Percentiles rank a stretch among this genome's conserved stretches.
These are phyloP conservation scores for Xylogone sp. DNA, from an alignment of 2,329 filamentous ascomycete genomes.

Conservation along the genomic window DNA sequence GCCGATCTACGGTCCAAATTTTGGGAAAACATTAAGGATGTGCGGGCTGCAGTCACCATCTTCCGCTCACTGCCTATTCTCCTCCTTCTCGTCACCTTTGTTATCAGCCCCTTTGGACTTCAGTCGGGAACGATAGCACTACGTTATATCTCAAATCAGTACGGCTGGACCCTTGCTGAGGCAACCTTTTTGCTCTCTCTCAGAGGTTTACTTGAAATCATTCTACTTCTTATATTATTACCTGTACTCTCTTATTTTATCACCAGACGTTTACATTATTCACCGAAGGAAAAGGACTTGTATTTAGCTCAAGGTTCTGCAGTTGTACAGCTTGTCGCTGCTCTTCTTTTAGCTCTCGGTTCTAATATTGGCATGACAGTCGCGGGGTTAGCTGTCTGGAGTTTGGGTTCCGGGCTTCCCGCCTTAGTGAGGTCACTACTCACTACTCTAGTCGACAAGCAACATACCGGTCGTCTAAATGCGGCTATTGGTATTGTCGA, in stretches of 20 bases:
- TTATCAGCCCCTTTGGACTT: conserved; percentile 10
- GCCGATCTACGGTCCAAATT: conserved; percentile 9
- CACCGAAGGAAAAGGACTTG: conserved; percentile 20
- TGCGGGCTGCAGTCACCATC: conserved; percentile 16
- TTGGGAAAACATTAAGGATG: conserved; percentile 9
- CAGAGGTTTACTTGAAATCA: conserved; percentile 20
- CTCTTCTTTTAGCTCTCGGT: conserved; percentile 16
- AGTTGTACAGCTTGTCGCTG: conserved; percentile 13
- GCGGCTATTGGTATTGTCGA: conserved; percentile 22
- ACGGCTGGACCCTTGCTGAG: conserved; percentile 18
- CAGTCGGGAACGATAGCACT: conserved; percentile 16
- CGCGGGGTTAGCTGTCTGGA: conserved; percentile 18
- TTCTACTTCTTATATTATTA: conserved; percentile 19
- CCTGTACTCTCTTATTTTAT: conserved; percentile 18
- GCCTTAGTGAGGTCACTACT: conserved; percentile 16
- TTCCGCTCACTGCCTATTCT: conserved; percentile 22
- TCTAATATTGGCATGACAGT: conserved; percentile 19
- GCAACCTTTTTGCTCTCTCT: conserved; percentile 22
- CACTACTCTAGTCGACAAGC: conserved; percentile 19
- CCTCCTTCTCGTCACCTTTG: conserved; percentile 25
- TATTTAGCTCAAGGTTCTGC: conserved; percentile 17
- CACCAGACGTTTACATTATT: conserved; percentile 10
- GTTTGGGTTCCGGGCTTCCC: conserved; percentile 21
- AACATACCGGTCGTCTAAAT: conserved; percentile 23
- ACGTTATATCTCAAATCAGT: conserved; percentile 25